Evolutionary conservation across 2,329 filamentous ascomycete species (phyloP).

Genomic region (Colletotrichum eleusines): DNA sequence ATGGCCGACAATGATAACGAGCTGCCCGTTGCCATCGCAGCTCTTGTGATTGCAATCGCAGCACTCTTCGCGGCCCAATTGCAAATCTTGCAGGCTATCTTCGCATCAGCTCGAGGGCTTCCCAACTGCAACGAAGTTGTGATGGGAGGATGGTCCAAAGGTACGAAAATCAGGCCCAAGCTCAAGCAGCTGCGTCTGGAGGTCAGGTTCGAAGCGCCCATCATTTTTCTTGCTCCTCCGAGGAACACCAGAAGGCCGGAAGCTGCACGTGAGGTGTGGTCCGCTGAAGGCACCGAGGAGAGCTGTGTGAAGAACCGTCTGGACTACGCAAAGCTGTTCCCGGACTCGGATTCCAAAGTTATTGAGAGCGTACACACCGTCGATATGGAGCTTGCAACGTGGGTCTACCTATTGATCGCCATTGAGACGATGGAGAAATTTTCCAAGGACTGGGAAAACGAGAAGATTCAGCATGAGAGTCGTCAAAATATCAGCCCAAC

Average conservation of each 20-base stretch:
- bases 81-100: constrained; percentile 29
- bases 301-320: constrained; percentile 10
- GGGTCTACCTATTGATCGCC: constrained; percentile 19
- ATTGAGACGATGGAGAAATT: constrained; percentile 30
- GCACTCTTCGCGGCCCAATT: constrained; percentile 19
- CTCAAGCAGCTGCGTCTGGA: constrained; percentile 16
- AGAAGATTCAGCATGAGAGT: neutral
- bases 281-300: neutral
- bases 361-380: constrained; percentile 21
- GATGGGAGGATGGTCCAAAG: constrained; percentile 27
- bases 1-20: constrained; percentile 10
- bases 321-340: neutral
- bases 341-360: neutral
- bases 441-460: constrained; percentile 6
- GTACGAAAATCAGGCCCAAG: constrained; percentile 1
- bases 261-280: neutral
- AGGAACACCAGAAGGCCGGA: neutral
- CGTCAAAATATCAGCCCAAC: neutral
- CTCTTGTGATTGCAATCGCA: constrained; percentile 22
- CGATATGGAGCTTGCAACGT: constrained; percentile 24
- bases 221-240: constrained; percentile 27
- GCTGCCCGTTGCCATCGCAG: constrained; percentile 8
- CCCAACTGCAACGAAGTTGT: constrained; percentile 26
- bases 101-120: constrained; percentile 15
- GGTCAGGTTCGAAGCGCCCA: constrained; percentile 29